Evolutionary conservation across 164 flowering plant species (phyloP), one percentile per base, ranked within the genome.

Genomic region (Nymphaea colorata): DNA sequence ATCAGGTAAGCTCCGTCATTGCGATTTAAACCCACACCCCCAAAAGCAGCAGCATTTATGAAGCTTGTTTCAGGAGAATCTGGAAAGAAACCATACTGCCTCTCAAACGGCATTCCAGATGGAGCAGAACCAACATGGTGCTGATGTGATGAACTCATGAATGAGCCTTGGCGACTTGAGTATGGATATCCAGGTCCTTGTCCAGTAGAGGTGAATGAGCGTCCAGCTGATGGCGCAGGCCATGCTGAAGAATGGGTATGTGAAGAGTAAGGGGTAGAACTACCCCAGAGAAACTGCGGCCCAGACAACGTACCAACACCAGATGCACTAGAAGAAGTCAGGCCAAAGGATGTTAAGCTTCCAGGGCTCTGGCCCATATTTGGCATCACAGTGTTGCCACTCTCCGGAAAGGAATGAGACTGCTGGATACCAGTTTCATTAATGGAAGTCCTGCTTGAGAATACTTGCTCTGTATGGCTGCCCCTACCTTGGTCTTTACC

Each of bases 101-200:
- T 79, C 59, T 90, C 89, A 4, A 85, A 74, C 64, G 86, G 92
- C 64, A 80, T 71, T 65, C 86, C 91, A 67, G 98, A 84, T 66
- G 99, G 99, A 74, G 98, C 98, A 79, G 99, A 95, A 73, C 96
- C 99, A 74, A 84, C 87, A 80, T 93, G 97, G 69, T 83, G 88
- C 67, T 74, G 79, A 36, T 74, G 83, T 60, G 85, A 73, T 47
- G 88, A 79, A 62, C 83, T 76, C 44, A 79, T 70, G 43, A 81
- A 81, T 43, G 92, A 68, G 3, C 76, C 78, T 62, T 71, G 83
- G 51, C 68, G 80, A 71, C 71, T 75, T 55, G 89, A 66, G 71
- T 70, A 84, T n/a, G 84, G 79, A 70, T 80, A 82, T 18, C 83
- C 84, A 61, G 78, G 86, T 2, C 78, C 78, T 65, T 77, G 86